phyloP scores from a whole-genome alignment of 495 filamentous ascomycete genomes.

The Penicillium canariense region DNA sequence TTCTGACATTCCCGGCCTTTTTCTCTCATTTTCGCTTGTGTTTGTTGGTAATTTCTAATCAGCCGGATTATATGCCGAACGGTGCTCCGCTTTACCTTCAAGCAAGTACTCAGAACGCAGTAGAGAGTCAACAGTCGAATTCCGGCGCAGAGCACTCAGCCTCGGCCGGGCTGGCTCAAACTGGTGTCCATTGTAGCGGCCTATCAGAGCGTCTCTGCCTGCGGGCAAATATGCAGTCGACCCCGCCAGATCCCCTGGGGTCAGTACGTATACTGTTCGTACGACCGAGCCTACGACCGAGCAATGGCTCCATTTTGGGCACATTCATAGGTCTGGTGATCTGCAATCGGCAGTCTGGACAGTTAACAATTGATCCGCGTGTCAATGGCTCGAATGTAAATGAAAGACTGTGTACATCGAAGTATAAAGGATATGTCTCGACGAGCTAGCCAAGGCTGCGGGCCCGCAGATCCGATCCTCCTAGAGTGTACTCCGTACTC shows the following conservation, averaged over 20 bases:
- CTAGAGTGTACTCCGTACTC: too few relatives aligned
- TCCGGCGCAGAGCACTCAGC: background rate
- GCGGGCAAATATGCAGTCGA: constrained; percentile 19
- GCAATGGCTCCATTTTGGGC: background rate
- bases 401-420: background rate
- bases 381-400: background rate
- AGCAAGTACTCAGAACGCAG: background rate
- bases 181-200: constrained; percentile 14
- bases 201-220: constrained; percentile 1
- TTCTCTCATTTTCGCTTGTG: background rate
- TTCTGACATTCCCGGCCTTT: background rate
- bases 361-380: background rate
- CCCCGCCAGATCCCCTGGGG: background rate
- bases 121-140: background rate
- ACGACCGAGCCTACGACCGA: background rate
- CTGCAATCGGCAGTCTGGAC: background rate
- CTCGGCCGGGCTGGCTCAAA: background rate
- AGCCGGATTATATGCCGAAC: constrained; percentile 3
- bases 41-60: constrained; percentile 24
- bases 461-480: too few relatives aligned
- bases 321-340: background rate
- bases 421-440: too few relatives aligned
- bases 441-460: too few relatives aligned
- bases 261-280: background rate
- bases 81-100: background rate